Percentiles rank a stretch among this genome's conserved stretches.
These are phyloP conservation scores for Sporisorium reilianum DNA, from an alignment of 1,284 basidiomycete species.

Conservation along the genomic window DNA sequence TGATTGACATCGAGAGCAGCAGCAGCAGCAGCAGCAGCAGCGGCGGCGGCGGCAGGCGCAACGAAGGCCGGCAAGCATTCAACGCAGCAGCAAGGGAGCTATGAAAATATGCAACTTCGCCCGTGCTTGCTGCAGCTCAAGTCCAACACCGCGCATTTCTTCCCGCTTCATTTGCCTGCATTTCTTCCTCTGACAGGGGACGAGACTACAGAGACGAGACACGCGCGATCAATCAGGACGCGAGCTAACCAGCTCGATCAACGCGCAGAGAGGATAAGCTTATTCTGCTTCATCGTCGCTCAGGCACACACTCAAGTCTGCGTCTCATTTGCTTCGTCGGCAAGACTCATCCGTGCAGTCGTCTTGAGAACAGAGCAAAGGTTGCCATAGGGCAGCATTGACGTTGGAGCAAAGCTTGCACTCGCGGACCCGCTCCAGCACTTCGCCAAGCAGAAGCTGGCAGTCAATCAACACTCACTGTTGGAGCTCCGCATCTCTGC, in stretches of 20 bases:
- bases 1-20: not conserved
- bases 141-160: conserved; percentile 4
- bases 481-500: not conserved
- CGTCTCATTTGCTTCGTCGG: too few relatives aligned
- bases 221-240: not conserved
- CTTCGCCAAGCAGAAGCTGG: not conserved
- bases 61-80: not conserved
- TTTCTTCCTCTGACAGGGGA: too few relatives aligned
- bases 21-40: not conserved
- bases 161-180: not conserved
- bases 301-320: too few relatives aligned
- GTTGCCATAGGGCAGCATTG: too few relatives aligned
- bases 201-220: not conserved
- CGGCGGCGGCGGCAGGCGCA: not conserved
- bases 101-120: not conserved
- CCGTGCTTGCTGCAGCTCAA: conserved; percentile 10
- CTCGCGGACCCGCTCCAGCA: not conserved
- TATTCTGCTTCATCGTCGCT: not conserved
- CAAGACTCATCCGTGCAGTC: too few relatives aligned
- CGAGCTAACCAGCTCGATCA: not conserved
- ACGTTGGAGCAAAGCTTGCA: not conserved
- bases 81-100: too few relatives aligned
- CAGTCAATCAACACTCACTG: not conserved
- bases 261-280: not conserved
- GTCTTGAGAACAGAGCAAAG: too few relatives aligned